Conservation (phyloP, 2,329 filamentous ascomycete species). For the Penicillium sclerotigenum region DNA sequence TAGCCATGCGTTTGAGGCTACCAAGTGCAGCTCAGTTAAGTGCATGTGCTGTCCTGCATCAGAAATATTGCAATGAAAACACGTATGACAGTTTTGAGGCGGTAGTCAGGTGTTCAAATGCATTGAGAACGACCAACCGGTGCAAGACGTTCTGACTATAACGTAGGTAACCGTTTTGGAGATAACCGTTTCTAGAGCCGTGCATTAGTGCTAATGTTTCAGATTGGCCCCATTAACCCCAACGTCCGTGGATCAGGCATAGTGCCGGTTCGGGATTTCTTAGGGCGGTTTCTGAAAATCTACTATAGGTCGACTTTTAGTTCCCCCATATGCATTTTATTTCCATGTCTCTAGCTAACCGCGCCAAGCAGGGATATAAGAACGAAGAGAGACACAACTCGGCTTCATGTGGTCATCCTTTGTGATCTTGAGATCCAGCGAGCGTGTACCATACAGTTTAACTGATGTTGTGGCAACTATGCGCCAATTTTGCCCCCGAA, state of each 20-base stretch:
- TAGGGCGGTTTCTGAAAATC: neutral
- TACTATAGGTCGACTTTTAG: neutral
- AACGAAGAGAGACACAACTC: neutral
- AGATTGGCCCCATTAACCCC: constrained; percentile 5
- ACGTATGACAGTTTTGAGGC: neutral
- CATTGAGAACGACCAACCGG: neutral
- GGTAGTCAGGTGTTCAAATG: neutral
- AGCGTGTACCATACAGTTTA: neutral
- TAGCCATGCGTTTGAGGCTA: neutral
- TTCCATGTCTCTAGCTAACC: neutral
- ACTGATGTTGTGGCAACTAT: neutral
- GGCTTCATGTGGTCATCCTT: neutral
- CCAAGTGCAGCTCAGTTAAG: neutral
- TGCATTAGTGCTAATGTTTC: constrained; percentile 11
- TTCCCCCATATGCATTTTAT: neutral
- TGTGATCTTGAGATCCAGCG: neutral
- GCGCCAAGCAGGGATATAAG: neutral
- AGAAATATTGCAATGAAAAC: neutral
- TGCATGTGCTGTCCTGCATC: neutral
- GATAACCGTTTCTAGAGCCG: constrained; percentile 8
- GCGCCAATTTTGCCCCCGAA: neutral
- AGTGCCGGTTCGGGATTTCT: neutral
- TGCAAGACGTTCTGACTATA: neutral
- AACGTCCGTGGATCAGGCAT: constrained; percentile 1
- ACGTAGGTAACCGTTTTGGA: neutral